These are phyloP conservation scores for Rugosomyces carneus DNA, from an alignment of 1,284 basidiomycete species.

Conservation along the genomic window DNA sequence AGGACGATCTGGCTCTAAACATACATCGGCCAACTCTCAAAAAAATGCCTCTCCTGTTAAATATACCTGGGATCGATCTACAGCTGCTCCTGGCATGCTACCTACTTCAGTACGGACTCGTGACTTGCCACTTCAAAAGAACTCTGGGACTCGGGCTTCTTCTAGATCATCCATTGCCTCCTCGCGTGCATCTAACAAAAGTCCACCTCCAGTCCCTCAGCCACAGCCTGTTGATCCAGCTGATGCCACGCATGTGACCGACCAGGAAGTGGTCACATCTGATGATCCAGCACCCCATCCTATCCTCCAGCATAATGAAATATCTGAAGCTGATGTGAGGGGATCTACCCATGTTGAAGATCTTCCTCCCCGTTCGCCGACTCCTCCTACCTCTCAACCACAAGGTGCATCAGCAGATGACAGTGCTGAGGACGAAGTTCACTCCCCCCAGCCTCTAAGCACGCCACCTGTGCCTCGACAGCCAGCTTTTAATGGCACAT, in stretches of 20 bases:
- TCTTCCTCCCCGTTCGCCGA: neutral
- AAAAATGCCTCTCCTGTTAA: slow-evolving; percentile 12
- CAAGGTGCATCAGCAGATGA: neutral
- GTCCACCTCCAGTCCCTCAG: slow-evolving; percentile 9
- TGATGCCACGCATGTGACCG: neutral
- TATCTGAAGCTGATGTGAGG: neutral
- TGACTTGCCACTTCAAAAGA: slow-evolving; percentile 11
- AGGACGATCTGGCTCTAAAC: slow-evolving; percentile 2
- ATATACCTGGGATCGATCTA: slow-evolving; percentile 15
- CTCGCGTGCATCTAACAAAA: slow-evolving; percentile 26
- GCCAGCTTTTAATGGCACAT: neutral
- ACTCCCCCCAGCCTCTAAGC: neutral
- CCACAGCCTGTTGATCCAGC: neutral
- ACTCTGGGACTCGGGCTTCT: slow-evolving; percentile 21
- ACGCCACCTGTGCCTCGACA: neutral
- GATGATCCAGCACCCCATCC: neutral
- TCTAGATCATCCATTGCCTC: slow-evolving; percentile 36
- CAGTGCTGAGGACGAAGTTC: neutral
- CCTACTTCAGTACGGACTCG: slow-evolving; percentile 4
- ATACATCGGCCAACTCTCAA: slow-evolving; percentile 9
- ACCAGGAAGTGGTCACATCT: neutral
- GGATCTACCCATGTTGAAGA: neutral
- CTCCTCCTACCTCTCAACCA: neutral
- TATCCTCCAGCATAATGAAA: neutral
- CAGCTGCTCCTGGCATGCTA: slow-evolving; percentile 4